Evolutionary conservation across 257 asterid genomes (phyloP).

Genomic region (Solanum sitiens): DNA sequence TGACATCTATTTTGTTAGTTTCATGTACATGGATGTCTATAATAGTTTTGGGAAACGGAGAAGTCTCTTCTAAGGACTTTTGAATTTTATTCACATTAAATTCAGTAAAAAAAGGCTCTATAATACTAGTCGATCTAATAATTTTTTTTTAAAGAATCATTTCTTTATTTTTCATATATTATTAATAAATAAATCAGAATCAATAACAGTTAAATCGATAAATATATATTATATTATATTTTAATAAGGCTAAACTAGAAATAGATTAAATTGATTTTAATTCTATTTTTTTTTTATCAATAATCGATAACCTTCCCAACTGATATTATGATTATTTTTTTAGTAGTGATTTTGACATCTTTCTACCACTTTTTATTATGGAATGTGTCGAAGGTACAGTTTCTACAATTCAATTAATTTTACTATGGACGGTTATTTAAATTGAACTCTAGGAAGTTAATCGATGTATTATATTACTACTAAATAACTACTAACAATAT

Average conservation of each 20-base stretch:
- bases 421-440: neutral
- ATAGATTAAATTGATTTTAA: neutral
- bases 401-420: neutral
- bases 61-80: too few species aligned
- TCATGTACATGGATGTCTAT: too few species aligned
- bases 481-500: neutral
- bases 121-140: too few species aligned
- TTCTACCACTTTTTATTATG: neutral
- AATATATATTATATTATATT: neutral
- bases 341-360: neutral
- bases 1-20: neutral
- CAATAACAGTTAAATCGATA: neutral
- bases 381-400: neutral
- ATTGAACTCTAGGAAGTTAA: neutral
- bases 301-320: neutral
- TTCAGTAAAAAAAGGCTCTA: too few species aligned
- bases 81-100: too few species aligned
- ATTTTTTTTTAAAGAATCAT: too few species aligned
- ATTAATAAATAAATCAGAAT: neutral
- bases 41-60: too few species aligned
- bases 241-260: neutral
- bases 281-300: neutral
- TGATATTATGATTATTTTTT: neutral
- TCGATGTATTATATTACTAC: neutral
- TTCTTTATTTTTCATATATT: too few species aligned